Evolutionary conservation across 2,329 filamentous ascomycete genomes (phyloP).

Genomic region (Cercospora zeina): DNA sequence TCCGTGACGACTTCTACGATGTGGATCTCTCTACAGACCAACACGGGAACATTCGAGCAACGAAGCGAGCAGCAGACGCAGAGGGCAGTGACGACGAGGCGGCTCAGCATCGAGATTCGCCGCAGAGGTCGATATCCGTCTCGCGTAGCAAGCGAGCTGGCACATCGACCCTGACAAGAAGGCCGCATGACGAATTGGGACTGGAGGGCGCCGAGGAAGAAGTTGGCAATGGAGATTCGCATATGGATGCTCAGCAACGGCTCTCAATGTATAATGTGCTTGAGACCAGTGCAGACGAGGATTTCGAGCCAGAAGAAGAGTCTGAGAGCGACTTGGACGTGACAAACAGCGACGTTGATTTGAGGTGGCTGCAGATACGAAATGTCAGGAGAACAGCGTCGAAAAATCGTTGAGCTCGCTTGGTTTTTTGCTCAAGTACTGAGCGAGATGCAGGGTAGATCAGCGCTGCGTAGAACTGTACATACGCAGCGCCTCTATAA

Average conservation of each 20-base stretch:
- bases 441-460: background rate
- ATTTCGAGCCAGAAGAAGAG: slow-evolving; percentile 7
- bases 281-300: slow-evolving; percentile 4
- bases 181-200: background rate
- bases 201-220: background rate
- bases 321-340: slow-evolving; percentile 1
- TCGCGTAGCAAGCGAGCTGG: background rate
- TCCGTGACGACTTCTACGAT: slow-evolving; percentile 30
- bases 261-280: slow-evolving; percentile 10
- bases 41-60: slow-evolving; percentile 26
- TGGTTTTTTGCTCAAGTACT: slow-evolving; percentile 1
- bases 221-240: background rate
- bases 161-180: background rate
- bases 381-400: background rate
- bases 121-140: background rate
- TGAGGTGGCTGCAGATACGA: background rate
- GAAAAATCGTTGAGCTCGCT: background rate
- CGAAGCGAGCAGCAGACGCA: slow-evolving; percentile 20
- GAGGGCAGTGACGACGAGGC: slow-evolving; percentile 14
- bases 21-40: slow-evolving; percentile 29
- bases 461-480: background rate
- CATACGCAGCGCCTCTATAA: background rate
- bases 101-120: background rate
- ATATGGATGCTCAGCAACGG: slow-evolving; percentile 2
- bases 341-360: background rate